Evolutionary conservation across 352 stramenopile species (phyloP), one percentile per base, ranked within the genome.

Genomic region (Chrysophaeum taylorii): DNA sequence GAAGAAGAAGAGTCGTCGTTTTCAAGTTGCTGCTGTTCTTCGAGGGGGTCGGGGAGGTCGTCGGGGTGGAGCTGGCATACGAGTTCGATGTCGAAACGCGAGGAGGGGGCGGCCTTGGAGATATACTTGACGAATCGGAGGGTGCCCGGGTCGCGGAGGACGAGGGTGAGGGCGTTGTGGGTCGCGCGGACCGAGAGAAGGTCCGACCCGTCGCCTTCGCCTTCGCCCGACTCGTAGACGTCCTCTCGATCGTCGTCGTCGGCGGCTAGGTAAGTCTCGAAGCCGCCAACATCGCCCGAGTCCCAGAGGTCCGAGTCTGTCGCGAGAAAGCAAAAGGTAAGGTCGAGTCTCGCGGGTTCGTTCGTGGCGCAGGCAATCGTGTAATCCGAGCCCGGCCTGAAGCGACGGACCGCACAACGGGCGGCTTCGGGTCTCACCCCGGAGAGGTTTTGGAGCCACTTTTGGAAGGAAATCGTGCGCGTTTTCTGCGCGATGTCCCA

Each of bases 111-210:
- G 39, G 80, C 77, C 16, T 74, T 79, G 62, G 84, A 87, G 25
- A 95, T 81, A 75, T 95, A 96, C 78, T 96, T 96, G 70, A 96
- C 84, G 78, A 96, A 95, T 52, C 87, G 81, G 85, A 95, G 90
- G 42, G 86, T 91, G 67, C 84, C 84, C 16, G 76, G 78, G 81
- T 96, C 88, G 53, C 88, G 79, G 42, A 92, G 84, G 15, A 94
- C 89, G n/a, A 96, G 68, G 29, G 80, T 93, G 27, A 96, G 76
- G 27, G 87, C 87, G 73, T 96, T 96, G 73, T 86, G 86, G 38
- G 82, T 83, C 25, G 88, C 87, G 38, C 83, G 89, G 9, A 95
- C 87, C 70, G 86, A 92, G 0, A 95, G 71, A 12, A 94, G 75
- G 64, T 93, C 84, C 71, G 90, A 87, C 64, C 90, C 82, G 57